Base-by-base conservation (phyloP, 2,329 filamentous ascomycete species). In the Ophiostoma quercus region DNA sequence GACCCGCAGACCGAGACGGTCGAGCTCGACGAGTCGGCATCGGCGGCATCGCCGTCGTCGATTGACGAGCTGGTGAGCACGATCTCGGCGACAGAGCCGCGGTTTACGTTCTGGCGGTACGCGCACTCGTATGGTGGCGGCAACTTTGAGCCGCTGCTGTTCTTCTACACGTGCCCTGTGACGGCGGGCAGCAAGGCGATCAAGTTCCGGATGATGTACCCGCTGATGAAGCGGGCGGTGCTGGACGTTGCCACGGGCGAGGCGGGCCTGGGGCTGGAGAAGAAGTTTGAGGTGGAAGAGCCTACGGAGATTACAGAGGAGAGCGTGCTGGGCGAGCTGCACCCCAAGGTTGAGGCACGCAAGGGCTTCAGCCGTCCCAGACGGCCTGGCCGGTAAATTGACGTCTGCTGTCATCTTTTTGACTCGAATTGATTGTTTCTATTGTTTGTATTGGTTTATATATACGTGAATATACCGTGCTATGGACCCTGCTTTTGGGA, bases 171-270 rank as follows among this genome's bases (percentile, higher is more conserved):
- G 6, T 93, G 91, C 78, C 92, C 92, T 0, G 81, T 85, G 8
- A 84, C 89, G 4, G 80, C 85, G 0, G 85, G 82, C 37, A 87
- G 84, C 68, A 91, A 88, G 79, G 82, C 85, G 68, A 91, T 95
- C 81, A 94, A 92, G 81, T 90, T 91, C 79, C 85, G 91, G 73
- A 96, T 96, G 92, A 79, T 95, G 76, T 95, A 95, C 77, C 91
- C 92, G 43, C 81, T 89, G 34, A 89, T 88, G 82, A 89, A 88
- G 79, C 82, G 86, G 12, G 85, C 87, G 32, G 90, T 92, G 2
- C 81, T 93, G 39, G 79, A 82, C n/a, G 78, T 89, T 43, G 91
- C 91, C 22, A 86, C 88, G 75, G 80, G 79, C 47, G 86, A 92
- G 74, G 89, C 87, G 1, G 88, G 88, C 0, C 76, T 94, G 67